phyloP scores from a whole-genome alignment of 352 stramenopile genomes.

The Phytophthora ramorum region DNA sequence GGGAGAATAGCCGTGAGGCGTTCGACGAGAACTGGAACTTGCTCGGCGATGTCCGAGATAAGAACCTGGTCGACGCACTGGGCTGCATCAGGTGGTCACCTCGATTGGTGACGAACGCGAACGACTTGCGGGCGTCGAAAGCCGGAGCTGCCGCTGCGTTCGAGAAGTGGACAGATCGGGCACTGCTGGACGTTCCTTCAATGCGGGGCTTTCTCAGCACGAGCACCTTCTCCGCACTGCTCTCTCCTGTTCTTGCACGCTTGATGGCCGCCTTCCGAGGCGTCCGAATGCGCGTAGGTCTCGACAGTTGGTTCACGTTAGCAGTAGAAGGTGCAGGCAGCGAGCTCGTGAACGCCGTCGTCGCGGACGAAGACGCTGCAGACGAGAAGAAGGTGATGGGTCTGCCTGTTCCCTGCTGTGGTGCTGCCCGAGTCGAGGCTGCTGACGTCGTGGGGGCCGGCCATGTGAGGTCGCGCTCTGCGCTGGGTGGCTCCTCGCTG shows the following conservation, averaged over 20 bases:
- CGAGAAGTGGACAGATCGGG: slow-evolving; percentile 26
- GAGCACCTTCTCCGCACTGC: slow-evolving; percentile 60
- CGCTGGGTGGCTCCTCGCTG: slow-evolving; percentile 48
- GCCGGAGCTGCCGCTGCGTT: slow-evolving; percentile 13
- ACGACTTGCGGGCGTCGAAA: slow-evolving; percentile 19
- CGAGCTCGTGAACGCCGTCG: slow-evolving; percentile 36
- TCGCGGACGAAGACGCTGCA: background rate
- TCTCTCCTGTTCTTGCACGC: slow-evolving; percentile 50
- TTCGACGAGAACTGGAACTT: slow-evolving; percentile 57
- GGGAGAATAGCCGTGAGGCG: slow-evolving; percentile 50
- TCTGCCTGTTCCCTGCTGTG: slow-evolving; percentile 7
- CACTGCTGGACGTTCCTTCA: slow-evolving; percentile 18
- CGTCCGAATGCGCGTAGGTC: slow-evolving; percentile 52
- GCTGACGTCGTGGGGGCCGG: slow-evolving; percentile 19
- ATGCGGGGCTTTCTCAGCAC: slow-evolving; percentile 62
- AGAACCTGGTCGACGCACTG: slow-evolving; percentile 18
- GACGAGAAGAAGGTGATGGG: slow-evolving; percentile 20
- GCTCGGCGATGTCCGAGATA: slow-evolving; percentile 50
- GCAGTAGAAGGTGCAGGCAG: slow-evolving; percentile 30
- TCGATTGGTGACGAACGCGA: slow-evolving; percentile 31
- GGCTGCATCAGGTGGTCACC: slow-evolving; percentile 11
- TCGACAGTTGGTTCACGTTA: slow-evolving; percentile 50
- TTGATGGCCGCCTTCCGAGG: slow-evolving; percentile 71
- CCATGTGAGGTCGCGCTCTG: slow-evolving; percentile 51
- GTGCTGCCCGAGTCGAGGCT: background rate